Conservation (phyloP, 305 asterid species). For the Fraxinus xanthoxyloides region DNA sequence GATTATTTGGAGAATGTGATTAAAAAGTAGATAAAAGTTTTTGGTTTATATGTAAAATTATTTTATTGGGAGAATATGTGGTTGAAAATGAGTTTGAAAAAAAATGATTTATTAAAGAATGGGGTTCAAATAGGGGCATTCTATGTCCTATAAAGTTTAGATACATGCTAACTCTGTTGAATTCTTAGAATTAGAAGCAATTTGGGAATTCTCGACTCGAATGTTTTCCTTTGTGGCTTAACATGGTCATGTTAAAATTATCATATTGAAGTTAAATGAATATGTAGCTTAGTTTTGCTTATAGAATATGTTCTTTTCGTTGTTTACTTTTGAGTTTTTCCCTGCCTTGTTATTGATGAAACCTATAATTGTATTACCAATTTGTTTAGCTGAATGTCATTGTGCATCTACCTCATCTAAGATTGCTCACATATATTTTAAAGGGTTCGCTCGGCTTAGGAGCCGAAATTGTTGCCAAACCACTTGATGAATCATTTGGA, state of each 20-base stretch:
- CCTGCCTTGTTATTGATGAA: neutral
- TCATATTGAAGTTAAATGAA: constrained; percentile 8
- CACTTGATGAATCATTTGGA: constrained; percentile 9
- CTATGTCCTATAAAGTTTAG: neutral
- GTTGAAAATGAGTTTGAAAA: neutral
- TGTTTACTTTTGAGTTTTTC: neutral
- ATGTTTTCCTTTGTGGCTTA: neutral
- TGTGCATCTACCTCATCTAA: neutral
- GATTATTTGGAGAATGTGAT: neutral
- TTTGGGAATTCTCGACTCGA: neutral
- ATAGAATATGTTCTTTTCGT: neutral
- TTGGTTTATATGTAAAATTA: neutral
- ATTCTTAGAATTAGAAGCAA: neutral
- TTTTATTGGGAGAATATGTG: neutral
- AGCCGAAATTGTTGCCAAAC: neutral
- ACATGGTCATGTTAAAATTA: neutral
- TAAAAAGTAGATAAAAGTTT: too few relatives aligned
- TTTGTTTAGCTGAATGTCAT: neutral
- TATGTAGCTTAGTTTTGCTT: constrained; percentile 1
- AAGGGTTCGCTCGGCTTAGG: neutral
- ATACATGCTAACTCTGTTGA: neutral
- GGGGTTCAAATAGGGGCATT: neutral
- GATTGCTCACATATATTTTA: neutral
- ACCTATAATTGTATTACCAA: neutral
- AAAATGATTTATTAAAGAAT: neutral